Percentiles rank a stretch among this genome's conserved stretches.
These are phyloP conservation scores for Arthrobotrys megalospora DNA, from an alignment of 2,329 filamentous ascomycete species.

Conservation along the genomic window DNA sequence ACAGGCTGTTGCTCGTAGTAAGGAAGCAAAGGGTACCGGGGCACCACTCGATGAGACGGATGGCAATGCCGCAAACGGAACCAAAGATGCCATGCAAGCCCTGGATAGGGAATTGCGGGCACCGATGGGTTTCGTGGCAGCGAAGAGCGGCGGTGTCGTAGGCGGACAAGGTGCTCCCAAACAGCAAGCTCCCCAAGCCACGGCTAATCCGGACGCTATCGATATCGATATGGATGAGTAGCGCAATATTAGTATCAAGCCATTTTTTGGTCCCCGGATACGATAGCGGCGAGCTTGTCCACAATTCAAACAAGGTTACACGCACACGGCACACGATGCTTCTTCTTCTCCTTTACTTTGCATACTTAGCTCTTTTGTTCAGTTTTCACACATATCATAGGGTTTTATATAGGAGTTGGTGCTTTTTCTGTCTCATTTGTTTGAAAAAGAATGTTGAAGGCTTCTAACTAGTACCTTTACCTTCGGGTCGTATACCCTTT, in stretches of 20 bases:
- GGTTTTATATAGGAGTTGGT: slow-evolving; percentile 56
- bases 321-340: neutral
- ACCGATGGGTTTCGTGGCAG: slow-evolving; percentile 90
- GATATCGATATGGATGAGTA: slow-evolving; percentile 80
- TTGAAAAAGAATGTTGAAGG: slow-evolving; percentile 44
- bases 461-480: slow-evolving; percentile 33
- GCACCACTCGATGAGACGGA: slow-evolving; percentile 69
- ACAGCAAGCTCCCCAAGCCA: slow-evolving; percentile 67
- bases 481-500: slow-evolving; percentile 12
- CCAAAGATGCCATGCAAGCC: slow-evolving; percentile 87
- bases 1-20: slow-evolving; percentile 87
- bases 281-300: neutral
- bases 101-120: slow-evolving; percentile 90
- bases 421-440: slow-evolving; percentile 39
- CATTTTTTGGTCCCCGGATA: neutral
- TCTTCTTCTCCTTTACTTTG: slow-evolving; percentile 16
- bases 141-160: slow-evolving; percentile 78
- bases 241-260: neutral
- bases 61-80: slow-evolving; percentile 70
- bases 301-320: neutral
- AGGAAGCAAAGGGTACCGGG: slow-evolving; percentile 72
- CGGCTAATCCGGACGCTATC: slow-evolving; percentile 87
- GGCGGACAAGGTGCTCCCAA: slow-evolving; percentile 71
- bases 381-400: slow-evolving; percentile 23
- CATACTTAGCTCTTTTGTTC: slow-evolving; percentile 33